Base-by-base conservation (phyloP, 2,329 filamentous ascomycete genomes). In the Verticillium nubilum region DNA sequence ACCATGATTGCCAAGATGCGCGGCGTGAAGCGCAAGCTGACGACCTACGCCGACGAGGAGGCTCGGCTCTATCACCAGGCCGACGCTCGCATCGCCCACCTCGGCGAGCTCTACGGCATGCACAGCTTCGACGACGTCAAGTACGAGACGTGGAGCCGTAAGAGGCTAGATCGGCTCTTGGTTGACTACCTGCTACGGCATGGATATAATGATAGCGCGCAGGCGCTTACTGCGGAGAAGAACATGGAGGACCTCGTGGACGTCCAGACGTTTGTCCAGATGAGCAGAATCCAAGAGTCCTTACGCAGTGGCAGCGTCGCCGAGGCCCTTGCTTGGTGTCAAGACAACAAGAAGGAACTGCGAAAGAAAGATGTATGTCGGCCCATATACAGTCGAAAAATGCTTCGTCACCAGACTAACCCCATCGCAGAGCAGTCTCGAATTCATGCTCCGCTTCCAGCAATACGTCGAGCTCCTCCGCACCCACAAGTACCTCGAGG, bases 391-490 rank as follows among this genome's bases (percentile, higher is more conserved):
- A 33, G 31, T 42, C n/a, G n/a, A n/a, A n/a, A 2, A 31, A 13
- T 19, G 19, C 19, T n/a, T 23, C 6, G n/a, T 23, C 6, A 10
- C 19, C 10, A 47, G 7, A 7, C 42, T 47, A 6, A 47, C 17
- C 17, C 27, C 37, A 42, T 53, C 31, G 27, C 66, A 92, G 82
- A 92, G 88, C 68, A 90, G 89, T 65, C 83, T 99, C 17, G 95
- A 99, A 73, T 96, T 97, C 69, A 91, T 96, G 80, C 83, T 99
- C 52, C 88, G 95, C 13, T 82, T 96, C 67, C 95, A 99, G 73
- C 93, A 98, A 72, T 98, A 93, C 72, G 93, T 98, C 67, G 95
- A 98, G 74, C 81, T 98, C 62, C 86, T 96, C 61, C 83, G 94
- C 61, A 85, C 81, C 42, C 84, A 84, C 58, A 92, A 89, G 69